These are phyloP conservation scores for Solanum chilense DNA, from an alignment of 257 asterid genomes.

Conservation along the genomic window DNA sequence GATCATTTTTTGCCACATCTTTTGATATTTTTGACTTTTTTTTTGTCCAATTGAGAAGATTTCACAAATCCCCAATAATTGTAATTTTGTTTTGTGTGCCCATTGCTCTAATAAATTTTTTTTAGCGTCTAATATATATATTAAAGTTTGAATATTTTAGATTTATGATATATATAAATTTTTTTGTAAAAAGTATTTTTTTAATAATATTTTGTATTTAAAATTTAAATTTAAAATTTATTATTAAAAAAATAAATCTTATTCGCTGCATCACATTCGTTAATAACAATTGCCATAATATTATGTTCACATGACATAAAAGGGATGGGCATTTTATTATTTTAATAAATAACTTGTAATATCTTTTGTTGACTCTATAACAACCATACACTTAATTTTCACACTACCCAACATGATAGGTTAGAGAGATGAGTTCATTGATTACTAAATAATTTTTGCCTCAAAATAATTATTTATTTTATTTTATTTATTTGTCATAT, in stretches of 20 bases:
- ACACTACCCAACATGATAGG: background rate
- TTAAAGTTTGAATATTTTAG: no score
- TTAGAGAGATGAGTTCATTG: background rate
- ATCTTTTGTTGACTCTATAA: background rate
- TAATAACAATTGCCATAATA: no score
- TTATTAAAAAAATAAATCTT: no score
- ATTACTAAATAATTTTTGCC: background rate
- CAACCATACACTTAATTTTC: background rate
- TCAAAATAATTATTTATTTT: no score
- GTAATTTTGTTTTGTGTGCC: background rate
- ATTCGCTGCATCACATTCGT: rapidly evolving
- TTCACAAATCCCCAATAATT: background rate
- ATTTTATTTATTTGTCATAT: no score
- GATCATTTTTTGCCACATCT: background rate
- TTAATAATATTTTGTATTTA: no score
- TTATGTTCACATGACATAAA: no score
- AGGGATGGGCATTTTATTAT: background rate
- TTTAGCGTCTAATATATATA: rapidly evolving
- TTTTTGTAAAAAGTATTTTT: no score
- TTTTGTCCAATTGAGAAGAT: background rate
- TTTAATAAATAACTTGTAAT: background rate
- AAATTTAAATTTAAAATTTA: no score
- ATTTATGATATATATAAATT: no score
- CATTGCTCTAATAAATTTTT: background rate
- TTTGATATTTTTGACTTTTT: background rate